These are phyloP conservation scores for Candida sp. DNA, from an alignment of 1,139 yeast species.

Conservation along the genomic window DNA sequence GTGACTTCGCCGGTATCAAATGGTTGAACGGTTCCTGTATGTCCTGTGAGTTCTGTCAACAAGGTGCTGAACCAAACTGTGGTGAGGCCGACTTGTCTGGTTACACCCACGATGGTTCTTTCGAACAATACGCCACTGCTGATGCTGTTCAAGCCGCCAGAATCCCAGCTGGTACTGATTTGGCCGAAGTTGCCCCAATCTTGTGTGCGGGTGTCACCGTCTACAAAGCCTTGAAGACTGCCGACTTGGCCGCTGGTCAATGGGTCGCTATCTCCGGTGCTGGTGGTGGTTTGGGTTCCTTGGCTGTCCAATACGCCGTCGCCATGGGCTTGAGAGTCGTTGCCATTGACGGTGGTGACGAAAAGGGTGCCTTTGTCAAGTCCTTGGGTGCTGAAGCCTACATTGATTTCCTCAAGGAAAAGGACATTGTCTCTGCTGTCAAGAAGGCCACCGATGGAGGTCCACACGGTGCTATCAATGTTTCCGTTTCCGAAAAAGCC, in stretches of 20 bases:
- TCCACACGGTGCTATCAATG: constrained; percentile 77
- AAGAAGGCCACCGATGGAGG: constrained; percentile 73
- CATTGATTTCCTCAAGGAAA: constrained; percentile 63
- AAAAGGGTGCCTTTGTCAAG: constrained; percentile 60
- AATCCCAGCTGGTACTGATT: constrained; percentile 71
- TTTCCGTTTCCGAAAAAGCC: constrained; percentile 72
- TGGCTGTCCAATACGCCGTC: constrained; percentile 75
- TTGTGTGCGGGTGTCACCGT: constrained; percentile 85
- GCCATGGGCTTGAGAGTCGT: constrained; percentile 79
- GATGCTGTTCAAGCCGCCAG: constrained; percentile 87
- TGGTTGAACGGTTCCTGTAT: constrained; percentile 79
- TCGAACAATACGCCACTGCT: constrained; percentile 83
- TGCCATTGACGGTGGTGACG: constrained; percentile 79
- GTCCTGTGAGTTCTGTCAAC: constrained; percentile 71
- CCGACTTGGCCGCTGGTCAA: constrained; percentile 65
- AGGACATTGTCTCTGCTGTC: constrained; percentile 61
- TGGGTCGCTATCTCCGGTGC: constrained; percentile 85
- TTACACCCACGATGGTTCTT: constrained; percentile 81
- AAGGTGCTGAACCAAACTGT: constrained; percentile 70
- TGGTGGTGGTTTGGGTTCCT: constrained; percentile 79
- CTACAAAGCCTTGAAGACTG: constrained; percentile 77
- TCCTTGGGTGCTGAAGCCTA: constrained; percentile 69
- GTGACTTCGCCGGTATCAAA: constrained; percentile 76
- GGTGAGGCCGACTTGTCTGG: constrained; percentile 71
- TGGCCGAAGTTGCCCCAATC: constrained; percentile 78